Evolutionary conservation across 1,284 basidiomycete species (phyloP).

Genomic region (Neotropicomus parvogracilis): DNA sequence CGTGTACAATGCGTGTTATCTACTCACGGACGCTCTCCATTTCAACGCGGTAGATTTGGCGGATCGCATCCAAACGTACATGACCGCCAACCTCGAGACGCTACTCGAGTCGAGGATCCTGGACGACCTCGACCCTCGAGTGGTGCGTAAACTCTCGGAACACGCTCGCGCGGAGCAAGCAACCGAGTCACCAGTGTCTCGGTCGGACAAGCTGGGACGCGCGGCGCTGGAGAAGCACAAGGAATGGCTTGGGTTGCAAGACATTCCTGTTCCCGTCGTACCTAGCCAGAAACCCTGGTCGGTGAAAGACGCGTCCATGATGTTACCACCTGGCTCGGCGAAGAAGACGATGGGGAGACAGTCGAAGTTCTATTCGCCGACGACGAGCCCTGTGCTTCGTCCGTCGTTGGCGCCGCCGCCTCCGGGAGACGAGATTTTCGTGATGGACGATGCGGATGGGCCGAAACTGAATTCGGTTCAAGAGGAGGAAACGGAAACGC

Average conservation of each 20-base stretch:
- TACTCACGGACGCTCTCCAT: slow-evolving; percentile 81
- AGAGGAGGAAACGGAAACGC: slow-evolving; percentile 4
- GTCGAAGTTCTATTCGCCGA: slow-evolving; percentile 8
- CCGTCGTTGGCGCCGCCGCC: slow-evolving; percentile 7
- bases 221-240: slow-evolving; percentile 62
- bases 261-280: slow-evolving; percentile 70
- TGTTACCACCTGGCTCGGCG: slow-evolving; percentile 26
- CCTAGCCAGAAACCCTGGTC: slow-evolving; percentile 36
- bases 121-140: slow-evolving; percentile 65
- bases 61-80: slow-evolving; percentile 76
- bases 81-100: slow-evolving; percentile 82
- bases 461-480: background rate
- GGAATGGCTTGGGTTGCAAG: slow-evolving; percentile 78
- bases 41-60: slow-evolving; percentile 74
- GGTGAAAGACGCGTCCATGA: slow-evolving; percentile 17
- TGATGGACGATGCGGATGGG: slow-evolving; percentile 29
- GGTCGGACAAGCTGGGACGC: slow-evolving; percentile 56
- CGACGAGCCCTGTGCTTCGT: slow-evolving; percentile 15
- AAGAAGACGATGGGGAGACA: slow-evolving; percentile 30
- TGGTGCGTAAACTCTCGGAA: slow-evolving; percentile 66
- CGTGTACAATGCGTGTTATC: slow-evolving; percentile 74
- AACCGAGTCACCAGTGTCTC: slow-evolving; percentile 62
- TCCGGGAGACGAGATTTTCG: slow-evolving; percentile 51
- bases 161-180: slow-evolving; percentile 65
- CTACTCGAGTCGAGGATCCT: slow-evolving; percentile 81